phyloP scores from a whole-genome alignment of 148 eudicot genomes.

The Nepenthes gracilis region DNA sequence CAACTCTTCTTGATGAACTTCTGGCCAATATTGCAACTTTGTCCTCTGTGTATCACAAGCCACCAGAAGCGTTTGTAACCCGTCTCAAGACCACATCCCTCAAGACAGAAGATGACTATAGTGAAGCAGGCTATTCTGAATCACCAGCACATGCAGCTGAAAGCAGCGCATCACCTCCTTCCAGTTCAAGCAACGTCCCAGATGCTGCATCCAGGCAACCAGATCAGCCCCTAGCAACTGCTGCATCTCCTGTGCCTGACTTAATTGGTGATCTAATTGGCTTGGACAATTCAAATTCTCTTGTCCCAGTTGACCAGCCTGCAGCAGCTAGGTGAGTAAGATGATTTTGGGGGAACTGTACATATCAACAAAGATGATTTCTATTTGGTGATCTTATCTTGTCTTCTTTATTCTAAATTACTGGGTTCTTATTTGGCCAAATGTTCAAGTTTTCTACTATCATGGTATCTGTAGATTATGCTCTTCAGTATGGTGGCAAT shows the following conservation, averaged over 20 bases:
- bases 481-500: too few species aligned
- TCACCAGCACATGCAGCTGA: slow-evolving; percentile 51
- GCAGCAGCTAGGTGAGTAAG: slow-evolving; percentile 53
- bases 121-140: slow-evolving; percentile 63
- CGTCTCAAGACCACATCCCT: slow-evolving; percentile 65
- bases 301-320: slow-evolving; percentile 72
- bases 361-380: too few species aligned
- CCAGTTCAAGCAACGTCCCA: slow-evolving; percentile 39
- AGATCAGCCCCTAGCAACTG: slow-evolving; percentile 16
- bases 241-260: slow-evolving; percentile 80
- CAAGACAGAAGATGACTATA: slow-evolving; percentile 76
- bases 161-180: slow-evolving; percentile 52
- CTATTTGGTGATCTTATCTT: neutral
- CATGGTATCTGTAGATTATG: too few species aligned
- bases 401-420: too few species aligned
- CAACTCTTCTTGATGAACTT: slow-evolving; percentile 96
- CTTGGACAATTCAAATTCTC: slow-evolving; percentile 51
- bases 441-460: too few species aligned
- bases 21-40: slow-evolving; percentile 90
- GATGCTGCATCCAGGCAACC: slow-evolving; percentile 44
- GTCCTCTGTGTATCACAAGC: slow-evolving; percentile 96
- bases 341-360: neutral
- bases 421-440: too few species aligned
- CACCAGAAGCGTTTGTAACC: slow-evolving; percentile 88
- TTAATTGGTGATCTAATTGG: slow-evolving; percentile 87